Evolutionary conservation across 495 filamentous ascomycete genomes (phyloP), one percentile per base, ranked within the genome.

Genomic region (Staphylotrichum longicolle): DNA sequence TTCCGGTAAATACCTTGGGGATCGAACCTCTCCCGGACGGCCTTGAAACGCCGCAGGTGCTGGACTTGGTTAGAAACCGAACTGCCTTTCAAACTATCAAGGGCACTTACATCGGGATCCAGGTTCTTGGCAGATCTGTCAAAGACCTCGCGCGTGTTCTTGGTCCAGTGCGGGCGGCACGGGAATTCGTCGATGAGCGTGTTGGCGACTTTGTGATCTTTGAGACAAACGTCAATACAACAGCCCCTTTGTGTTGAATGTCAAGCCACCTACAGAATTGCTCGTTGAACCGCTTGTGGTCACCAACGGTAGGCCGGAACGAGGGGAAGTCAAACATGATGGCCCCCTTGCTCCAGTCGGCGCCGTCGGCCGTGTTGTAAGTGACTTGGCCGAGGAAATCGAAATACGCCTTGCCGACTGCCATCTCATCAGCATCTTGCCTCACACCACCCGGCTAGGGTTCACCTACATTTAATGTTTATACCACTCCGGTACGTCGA

Each of bases 251-350:
- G 3, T 34, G 32, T 51, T 27, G 1, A 8, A 41, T 35, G 3
- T 9, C 5, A 5, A 7, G 10, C 8, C 34, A 65, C 77, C 66
- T 61, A 81, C 77, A 82, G 57, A 80, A 82, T 3, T 68, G 64
- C 65, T 82, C 79, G 60, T 80, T 80, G 62, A 76, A 82, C 37
- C 79, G 70, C 62, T 77, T 72, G 11, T 75, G 63, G 57, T 82
- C 77, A 10, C 79, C 79, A n/a, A 73, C 62, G 3, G 62, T 74
- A 0, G 79, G 77, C 42, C 75, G 67, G 62, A 66, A 76, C n/a
- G 69, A 73, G 7, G 79, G 78, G 56, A 82, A 82, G 58, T 82
- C 78, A 62, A 82, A 80, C 79, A 82, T 82, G 58, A 82, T 80
- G 27, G 75, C 75, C 3, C 79, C 79, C 54, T 79, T 78, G 20